These are phyloP conservation scores for Grosmannia huntii DNA, from an alignment of 2,329 filamentous ascomycete species.

Conservation along the genomic window DNA sequence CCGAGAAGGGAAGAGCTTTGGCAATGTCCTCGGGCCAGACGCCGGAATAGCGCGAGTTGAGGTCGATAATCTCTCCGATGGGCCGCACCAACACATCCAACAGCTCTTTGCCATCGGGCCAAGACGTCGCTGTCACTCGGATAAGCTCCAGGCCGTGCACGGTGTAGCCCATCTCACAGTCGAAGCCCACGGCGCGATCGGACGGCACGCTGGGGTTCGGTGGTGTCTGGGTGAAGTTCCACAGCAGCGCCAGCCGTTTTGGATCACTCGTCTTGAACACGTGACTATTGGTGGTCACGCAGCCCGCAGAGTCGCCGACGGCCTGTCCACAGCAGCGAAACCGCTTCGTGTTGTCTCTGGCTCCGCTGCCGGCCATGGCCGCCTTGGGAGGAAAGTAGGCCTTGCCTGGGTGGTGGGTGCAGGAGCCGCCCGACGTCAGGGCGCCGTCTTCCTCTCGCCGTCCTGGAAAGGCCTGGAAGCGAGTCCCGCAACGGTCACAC, in stretches of 20 bases:
- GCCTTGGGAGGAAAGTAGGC: conserved; percentile 41
- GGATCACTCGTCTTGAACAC: conserved; percentile 76
- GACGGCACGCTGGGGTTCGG: conserved; percentile 38
- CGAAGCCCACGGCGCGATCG: conserved; percentile 64
- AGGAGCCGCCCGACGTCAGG: conserved; percentile 63
- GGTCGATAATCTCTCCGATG: conserved; percentile 13
- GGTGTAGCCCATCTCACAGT: conserved; percentile 98
- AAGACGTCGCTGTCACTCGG: conserved; percentile 75
- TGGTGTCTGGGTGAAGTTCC: conserved; percentile 74
- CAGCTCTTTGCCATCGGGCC: conserved; percentile 64
- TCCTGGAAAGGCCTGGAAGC: conserved; percentile 88
- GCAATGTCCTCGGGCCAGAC: conserved; percentile 67
- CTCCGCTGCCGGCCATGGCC: conserved; percentile 38
- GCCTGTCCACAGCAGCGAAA: conserved; percentile 71
- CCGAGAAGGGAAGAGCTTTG: conserved; percentile 46
- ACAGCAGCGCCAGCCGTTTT: conserved; percentile 61
- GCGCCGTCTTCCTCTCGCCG: conserved; percentile 64
- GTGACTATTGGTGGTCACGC: conserved; percentile 57
- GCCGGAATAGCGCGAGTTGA: conserved; percentile 82
- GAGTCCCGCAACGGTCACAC: conserved; percentile 73
- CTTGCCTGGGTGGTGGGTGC: conserved; percentile 71
- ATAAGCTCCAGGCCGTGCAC: conserved; percentile 79
- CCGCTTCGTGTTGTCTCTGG: conserved; percentile 42
- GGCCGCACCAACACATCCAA: conserved; percentile 49
- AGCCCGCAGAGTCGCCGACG: conserved; percentile 62